Conservation (phyloP, 2,329 filamentous ascomycete species). For the Fusarium napiforme region DNA sequence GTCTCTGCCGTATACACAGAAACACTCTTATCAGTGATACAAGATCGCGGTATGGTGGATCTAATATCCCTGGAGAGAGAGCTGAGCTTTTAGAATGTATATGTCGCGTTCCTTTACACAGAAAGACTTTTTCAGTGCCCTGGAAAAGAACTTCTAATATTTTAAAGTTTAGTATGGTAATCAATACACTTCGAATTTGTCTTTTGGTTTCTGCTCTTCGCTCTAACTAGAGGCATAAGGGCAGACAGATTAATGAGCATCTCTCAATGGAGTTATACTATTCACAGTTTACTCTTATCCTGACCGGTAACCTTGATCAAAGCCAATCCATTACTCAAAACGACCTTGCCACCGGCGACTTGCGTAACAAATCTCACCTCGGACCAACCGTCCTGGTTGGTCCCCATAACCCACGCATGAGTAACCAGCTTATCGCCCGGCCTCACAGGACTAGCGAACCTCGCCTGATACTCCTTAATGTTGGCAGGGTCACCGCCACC, state of each 20-base stretch:
- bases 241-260: fast-evolving
- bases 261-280: fast-evolving
- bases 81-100: background rate
- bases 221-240: fast-evolving
- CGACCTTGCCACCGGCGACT: constrained; percentile 3
- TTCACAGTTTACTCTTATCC: background rate
- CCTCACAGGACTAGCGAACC: constrained; percentile 59
- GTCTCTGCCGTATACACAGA: fast-evolving
- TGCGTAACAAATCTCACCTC: constrained; percentile 13
- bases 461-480: constrained; percentile 56
- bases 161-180: fast-evolving
- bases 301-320: background rate
- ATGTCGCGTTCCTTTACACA: fast-evolving
- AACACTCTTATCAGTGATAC: background rate
- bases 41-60: background rate
- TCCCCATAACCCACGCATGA: constrained; percentile 54
- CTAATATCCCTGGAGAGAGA: background rate
- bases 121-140: background rate
- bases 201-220: fast-evolving
- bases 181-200: fast-evolving
- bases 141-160: fast-evolving
- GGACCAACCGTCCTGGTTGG: background rate
- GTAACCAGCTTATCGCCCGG: constrained; percentile 58
- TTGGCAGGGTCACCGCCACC: constrained; percentile 54
- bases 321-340: constrained; percentile 12